Conservation (phyloP, 176 grass and related monocot species). For the Aegilops sharonensis region DNA sequence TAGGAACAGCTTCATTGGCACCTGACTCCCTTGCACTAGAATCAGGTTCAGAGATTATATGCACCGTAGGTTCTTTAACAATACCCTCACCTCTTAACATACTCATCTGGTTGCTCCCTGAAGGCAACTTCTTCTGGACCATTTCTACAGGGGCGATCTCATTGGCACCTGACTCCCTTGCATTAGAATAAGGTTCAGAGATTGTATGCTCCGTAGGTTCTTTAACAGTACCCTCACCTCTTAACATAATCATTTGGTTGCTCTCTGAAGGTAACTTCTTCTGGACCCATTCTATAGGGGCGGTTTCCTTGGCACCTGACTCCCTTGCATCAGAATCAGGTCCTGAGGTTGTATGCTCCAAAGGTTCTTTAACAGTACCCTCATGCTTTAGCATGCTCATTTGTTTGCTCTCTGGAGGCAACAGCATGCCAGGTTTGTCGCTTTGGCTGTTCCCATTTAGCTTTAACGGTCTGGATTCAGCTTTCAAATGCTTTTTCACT, state of each 20-base stretch:
- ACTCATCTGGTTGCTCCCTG: conserved; percentile 9
- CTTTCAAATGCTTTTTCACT: conserved; percentile 23
- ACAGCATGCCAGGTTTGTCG: not conserved
- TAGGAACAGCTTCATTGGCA: not conserved
- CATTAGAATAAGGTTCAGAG: conserved; percentile 4
- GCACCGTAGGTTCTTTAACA: not conserved
- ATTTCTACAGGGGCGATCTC: not conserved
- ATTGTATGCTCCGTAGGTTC: not conserved
- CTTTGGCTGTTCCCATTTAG: conserved; percentile 20
- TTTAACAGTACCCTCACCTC: not conserved
- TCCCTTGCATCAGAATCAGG: not conserved
- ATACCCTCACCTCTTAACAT: not conserved
- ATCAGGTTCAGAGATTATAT: not conserved
- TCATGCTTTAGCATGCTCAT: not conserved
- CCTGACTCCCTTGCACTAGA: conserved; percentile 1
- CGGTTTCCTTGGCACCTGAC: not conserved
- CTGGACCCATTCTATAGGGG: not conserved
- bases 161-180: conserved; percentile 6
- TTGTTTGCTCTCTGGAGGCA: conserved; percentile 15
- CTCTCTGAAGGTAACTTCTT: conserved; percentile 21
- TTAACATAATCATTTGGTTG: not conserved
- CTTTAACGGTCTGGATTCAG: conserved; percentile 30
- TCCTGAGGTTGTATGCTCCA: conserved; percentile 1
- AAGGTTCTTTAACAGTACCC: conserved; percentile 2
- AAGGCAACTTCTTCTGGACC: conserved; percentile 20